Evolutionary conservation across 2,329 filamentous ascomycete species (phyloP).

Genomic region (Hypoxylon sp.): DNA sequence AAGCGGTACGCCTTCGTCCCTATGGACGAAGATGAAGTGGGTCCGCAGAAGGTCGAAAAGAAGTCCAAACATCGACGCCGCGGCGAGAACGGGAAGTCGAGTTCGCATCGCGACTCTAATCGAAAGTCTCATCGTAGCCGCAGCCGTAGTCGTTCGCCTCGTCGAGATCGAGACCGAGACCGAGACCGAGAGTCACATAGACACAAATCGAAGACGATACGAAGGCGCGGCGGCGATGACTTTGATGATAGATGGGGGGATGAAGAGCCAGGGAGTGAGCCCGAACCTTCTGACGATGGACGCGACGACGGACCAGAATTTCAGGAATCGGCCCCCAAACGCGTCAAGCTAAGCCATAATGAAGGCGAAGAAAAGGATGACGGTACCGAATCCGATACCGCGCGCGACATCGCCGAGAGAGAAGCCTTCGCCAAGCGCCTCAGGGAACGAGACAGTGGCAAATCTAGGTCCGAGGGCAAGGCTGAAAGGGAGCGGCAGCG

Average conservation of each 20-base stretch:
- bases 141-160: slow-evolving; percentile 54
- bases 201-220: slow-evolving; percentile 60
- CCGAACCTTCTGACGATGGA: slow-evolving; percentile 63
- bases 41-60: slow-evolving; percentile 66
- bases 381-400: slow-evolving; percentile 72
- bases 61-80: slow-evolving; percentile 59
- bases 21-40: slow-evolving; percentile 76
- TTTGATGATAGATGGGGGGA: slow-evolving; percentile 88
- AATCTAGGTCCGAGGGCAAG: slow-evolving; percentile 73
- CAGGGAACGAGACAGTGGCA: slow-evolving; percentile 78
- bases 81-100: slow-evolving; percentile 51
- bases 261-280: slow-evolving; percentile 71
- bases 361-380: slow-evolving; percentile 58
- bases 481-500: slow-evolving; percentile 73
- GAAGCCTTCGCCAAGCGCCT: slow-evolving; percentile 85
- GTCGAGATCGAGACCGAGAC: slow-evolving; percentile 27
- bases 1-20: slow-evolving; percentile 78
- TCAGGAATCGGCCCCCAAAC: slow-evolving; percentile 78
- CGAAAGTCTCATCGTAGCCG: slow-evolving; percentile 46
- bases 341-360: slow-evolving; percentile 75
- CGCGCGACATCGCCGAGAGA: slow-evolving; percentile 79
- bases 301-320: slow-evolving; percentile 72
- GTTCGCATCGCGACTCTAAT: slow-evolving; percentile 52
- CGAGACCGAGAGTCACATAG: slow-evolving; percentile 40
- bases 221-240: slow-evolving; percentile 63